Base-by-base conservation (phyloP, 2,329 filamentous ascomycete species). In the Arthrobotrys sphaeroides region DNA sequence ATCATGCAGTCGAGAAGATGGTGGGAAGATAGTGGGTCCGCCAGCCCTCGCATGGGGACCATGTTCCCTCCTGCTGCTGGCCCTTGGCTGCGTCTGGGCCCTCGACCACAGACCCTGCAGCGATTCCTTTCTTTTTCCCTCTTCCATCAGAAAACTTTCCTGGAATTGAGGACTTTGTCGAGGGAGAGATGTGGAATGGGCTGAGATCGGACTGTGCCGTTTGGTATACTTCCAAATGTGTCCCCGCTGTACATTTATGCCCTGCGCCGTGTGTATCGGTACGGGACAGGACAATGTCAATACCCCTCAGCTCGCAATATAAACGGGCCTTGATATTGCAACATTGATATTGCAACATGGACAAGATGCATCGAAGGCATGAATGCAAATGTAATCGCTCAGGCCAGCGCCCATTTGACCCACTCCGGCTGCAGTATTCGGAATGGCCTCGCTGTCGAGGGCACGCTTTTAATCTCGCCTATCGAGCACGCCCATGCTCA, bases 401-500 rank as follows among this genome's bases (percentile, higher is more conserved):
- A 40, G 13, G 24, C 24, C 31, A 16, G 33, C 53, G 43, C 33
- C 33, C 18, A 9, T 3, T 26, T 18, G 55, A 42, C 55, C 55
- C 55, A 60, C 55, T 31, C 43, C 18, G 55, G 20, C 26, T 57
- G 68, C 60, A 47, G 57, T 59, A 62, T 74, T 47, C 49, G 69
- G 69, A 67, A 74, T 67, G 61, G 69, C 60, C 49, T 28, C 33
- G 49, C 13, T 57, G 38, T 36, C 22, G 40, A 53, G 28, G 69
- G 53, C 53, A 61, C 36, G 42, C 26, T 57, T 53, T 40, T 51
- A 74, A 75, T 75, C 64, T 75, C 72, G 72, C 62, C 64, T 75
- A 75, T 68, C 64, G 59, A 64, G 45, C 55, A 70, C 22, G 36
- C 36, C 36, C 36, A 40, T 70, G 59, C 64, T 64, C 55, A 70